phyloP scores from a whole-genome alignment of 441 rosid species.

The Croton setiger region DNA sequence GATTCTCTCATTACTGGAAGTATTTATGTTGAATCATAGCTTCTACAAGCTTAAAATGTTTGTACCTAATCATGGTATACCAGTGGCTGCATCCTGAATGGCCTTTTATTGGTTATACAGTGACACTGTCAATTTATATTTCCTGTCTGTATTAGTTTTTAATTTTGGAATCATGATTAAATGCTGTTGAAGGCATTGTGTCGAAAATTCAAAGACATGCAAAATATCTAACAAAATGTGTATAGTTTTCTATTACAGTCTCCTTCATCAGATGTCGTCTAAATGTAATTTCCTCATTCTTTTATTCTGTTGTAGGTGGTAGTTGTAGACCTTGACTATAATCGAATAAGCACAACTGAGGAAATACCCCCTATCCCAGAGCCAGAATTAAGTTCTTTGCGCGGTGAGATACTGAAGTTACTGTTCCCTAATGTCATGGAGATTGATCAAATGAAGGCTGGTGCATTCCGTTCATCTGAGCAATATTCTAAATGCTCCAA shows the following conservation, averaged over 20 bases:
- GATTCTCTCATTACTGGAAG: not conserved
- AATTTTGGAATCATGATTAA: slow-evolving; percentile 4
- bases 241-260: not conserved
- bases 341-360: slow-evolving; percentile 80
- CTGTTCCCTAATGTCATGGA: slow-evolving; percentile 85
- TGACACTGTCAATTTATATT: not conserved
- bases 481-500: slow-evolving; percentile 47
- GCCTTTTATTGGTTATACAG: not conserved
- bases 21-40: not conserved
- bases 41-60: not conserved
- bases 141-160: not conserved
- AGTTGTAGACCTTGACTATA: slow-evolving; percentile 93
- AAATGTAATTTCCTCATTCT: not conserved
- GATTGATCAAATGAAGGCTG: slow-evolving; percentile 78
- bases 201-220: not conserved
- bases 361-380: slow-evolving; percentile 97
- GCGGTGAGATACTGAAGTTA: slow-evolving; percentile 71
- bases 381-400: slow-evolving; percentile 83
- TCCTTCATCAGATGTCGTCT: not conserved
- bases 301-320: slow-evolving; percentile 64
- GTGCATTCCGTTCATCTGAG: slow-evolving; percentile 54
- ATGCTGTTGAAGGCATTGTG: not conserved
- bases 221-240: not conserved
- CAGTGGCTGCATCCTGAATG: not conserved
- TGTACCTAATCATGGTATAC: not conserved